These are phyloP conservation scores for Neonectria magnoliae DNA, from an alignment of 2,329 filamentous ascomycete genomes.

Conservation along the genomic window DNA sequence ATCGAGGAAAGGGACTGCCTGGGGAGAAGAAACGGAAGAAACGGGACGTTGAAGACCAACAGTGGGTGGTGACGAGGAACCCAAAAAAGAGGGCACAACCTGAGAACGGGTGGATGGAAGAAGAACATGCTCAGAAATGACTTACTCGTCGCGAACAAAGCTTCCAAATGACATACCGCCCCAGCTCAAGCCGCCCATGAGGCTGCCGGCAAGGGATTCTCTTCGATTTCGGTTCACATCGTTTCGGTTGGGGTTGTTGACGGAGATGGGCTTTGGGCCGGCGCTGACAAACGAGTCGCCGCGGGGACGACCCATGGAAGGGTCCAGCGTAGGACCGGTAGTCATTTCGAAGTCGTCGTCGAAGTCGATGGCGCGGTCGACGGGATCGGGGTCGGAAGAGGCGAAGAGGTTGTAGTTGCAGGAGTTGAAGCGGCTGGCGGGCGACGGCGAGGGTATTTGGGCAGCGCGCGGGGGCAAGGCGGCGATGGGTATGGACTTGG, in stretches of 20 bases:
- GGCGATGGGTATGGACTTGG: conserved; percentile 48
- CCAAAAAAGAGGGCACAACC: conserved; percentile 7
- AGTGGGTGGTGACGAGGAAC: conserved; percentile 4
- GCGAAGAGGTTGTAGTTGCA: conserved; percentile 37
- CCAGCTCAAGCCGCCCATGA: conserved; percentile 92
- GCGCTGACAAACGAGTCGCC: conserved; percentile 74
- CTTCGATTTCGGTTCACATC: conserved; percentile 66
- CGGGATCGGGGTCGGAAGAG: conserved; percentile 40
- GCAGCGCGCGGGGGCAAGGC: conserved; percentile 31
- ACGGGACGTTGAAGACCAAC: not conserved
- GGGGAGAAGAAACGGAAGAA: not conserved
- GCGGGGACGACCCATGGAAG: conserved; percentile 64
- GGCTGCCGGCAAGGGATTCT: conserved; percentile 71
- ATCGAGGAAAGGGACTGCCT: not conserved
- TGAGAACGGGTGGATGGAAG: conserved; percentile 11
- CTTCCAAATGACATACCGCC: conserved; percentile 95
- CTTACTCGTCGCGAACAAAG: conserved; percentile 98
- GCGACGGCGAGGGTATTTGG: conserved; percentile 21
- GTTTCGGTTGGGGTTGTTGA: conserved; percentile 72
- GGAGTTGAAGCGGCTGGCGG: conserved; percentile 1
- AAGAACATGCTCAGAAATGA: conserved; percentile 38
- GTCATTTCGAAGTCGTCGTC: conserved; percentile 62
- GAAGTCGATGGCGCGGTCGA: conserved; percentile 37
- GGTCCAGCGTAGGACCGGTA: conserved; percentile 67
- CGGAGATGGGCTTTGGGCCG: conserved; percentile 73